These are phyloP conservation scores for Fusarium ambrosium DNA, from an alignment of 2,329 filamentous ascomycete species.

Conservation along the genomic window DNA sequence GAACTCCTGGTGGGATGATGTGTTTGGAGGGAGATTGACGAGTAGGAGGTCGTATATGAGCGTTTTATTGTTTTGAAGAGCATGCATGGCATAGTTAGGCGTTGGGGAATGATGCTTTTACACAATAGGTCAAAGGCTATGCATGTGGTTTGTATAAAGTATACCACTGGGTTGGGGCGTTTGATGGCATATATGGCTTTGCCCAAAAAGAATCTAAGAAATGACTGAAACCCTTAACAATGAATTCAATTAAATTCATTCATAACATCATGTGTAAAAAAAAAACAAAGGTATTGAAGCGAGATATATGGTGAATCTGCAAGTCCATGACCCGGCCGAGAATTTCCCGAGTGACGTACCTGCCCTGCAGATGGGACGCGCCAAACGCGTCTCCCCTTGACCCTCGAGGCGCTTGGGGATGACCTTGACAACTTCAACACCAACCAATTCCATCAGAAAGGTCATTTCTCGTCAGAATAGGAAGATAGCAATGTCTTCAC, in stretches of 20 bases:
- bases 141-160: constrained; percentile 16
- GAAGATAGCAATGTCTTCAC: constrained; percentile 49
- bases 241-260: background rate
- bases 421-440: constrained; percentile 23
- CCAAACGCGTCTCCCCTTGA: constrained; percentile 48
- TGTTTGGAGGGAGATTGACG: constrained; percentile 26
- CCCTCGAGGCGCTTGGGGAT: constrained; percentile 4
- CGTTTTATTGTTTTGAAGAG: constrained; percentile 48
- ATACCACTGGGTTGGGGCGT: constrained; percentile 15
- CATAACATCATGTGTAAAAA: background rate
- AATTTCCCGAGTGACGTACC: constrained; percentile 48
- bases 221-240: background rate
- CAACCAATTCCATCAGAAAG: constrained; percentile 6
- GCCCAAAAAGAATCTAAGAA: background rate
- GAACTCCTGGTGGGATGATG: constrained; percentile 51
- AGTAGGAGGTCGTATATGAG: constrained; percentile 11
- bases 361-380: constrained; percentile 34
- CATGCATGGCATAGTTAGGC: constrained; percentile 43
- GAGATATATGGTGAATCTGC: background rate
- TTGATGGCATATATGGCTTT: background rate
- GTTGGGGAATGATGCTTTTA: constrained; percentile 25
- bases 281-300: background rate
- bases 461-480: background rate
- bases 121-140: background rate
- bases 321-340: constrained; percentile 29